Percentiles rank a stretch among this genome's conserved stretches.
These are phyloP conservation scores for Gynandropsis gynandra DNA, from an alignment of 345 rosid species.

Conservation along the genomic window DNA sequence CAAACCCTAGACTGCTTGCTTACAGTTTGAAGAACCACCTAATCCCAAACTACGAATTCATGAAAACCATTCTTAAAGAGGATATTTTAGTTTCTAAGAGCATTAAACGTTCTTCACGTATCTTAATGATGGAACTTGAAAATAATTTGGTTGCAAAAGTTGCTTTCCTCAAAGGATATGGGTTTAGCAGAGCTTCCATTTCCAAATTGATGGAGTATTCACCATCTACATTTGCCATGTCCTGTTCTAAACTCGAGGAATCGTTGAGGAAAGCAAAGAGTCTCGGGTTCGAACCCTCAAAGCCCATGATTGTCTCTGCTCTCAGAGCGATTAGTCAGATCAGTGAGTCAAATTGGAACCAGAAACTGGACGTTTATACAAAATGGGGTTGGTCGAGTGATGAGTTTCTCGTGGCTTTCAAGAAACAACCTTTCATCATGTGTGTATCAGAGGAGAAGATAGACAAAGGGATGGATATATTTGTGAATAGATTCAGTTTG, in stretches of 20 bases:
- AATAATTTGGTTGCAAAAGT: slow-evolving; percentile 20
- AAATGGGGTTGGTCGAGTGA: slow-evolving; percentile 33
- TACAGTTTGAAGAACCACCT: slow-evolving; percentile 21
- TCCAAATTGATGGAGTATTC: slow-evolving; percentile 9
- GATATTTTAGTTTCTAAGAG: too few relatives aligned
- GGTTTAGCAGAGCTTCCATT: slow-evolving; percentile 21
- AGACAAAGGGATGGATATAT: too few relatives aligned
- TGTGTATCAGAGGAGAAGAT: slow-evolving; percentile 29
- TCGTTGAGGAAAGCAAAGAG: slow-evolving; percentile 15
- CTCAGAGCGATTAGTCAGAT: slow-evolving; percentile 9
- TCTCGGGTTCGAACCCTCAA: slow-evolving; percentile 35
- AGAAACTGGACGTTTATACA: slow-evolving; percentile 13
- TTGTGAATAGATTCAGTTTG: too few relatives aligned
- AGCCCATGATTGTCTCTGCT: too few relatives aligned
- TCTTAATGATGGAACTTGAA: slow-evolving; percentile 8
- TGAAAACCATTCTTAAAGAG: slow-evolving; percentile 17
- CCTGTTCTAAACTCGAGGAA: slow-evolving; percentile 11
- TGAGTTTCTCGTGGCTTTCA: slow-evolving; percentile 19
- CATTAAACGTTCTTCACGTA: slow-evolving; percentile 10
- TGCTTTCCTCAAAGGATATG: slow-evolving; percentile 16
- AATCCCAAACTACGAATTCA: slow-evolving; percentile 23
- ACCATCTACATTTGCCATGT: slow-evolving; percentile 5
- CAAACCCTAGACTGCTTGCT: slow-evolving; percentile 18
- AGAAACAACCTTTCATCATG: slow-evolving; percentile 22
- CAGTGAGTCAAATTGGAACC: slow-evolving; percentile 22